Evolutionary conservation across 2,329 filamentous ascomycete species (phyloP), one percentile per base, ranked within the genome.

Genomic region (Colletotrichum eleusines): DNA sequence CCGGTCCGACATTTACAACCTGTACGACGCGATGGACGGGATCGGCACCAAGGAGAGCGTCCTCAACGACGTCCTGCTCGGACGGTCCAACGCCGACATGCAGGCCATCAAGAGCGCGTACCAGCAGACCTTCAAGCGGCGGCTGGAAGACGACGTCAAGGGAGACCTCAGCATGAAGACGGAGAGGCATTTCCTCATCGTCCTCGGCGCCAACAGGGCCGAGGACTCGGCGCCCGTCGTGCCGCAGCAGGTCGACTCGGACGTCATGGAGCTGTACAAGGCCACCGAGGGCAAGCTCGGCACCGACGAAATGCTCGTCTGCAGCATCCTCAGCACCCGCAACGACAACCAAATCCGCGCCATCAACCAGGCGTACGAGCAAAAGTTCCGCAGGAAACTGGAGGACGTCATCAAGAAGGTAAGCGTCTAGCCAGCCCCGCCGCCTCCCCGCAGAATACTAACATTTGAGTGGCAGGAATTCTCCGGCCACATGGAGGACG

Each of bases 401-500:
- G 90, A 94, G 73, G 87, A 89, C 42, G 90, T 94, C 60, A 90
- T 98, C 75, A 89, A 90, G 73, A 92, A 89, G 76, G 89, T 90
- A 79, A 81, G 84, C n/a, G n/a, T 78, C 26, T 5, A 9, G 18
- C 26, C 11, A 7, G 31, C 9, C 2, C 11, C 57, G 18, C 12
- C 1, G 2, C 20, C 42, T 14, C 42, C 31, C 31, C 35, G 23
- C 12, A 38, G 61, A 33, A 53, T 50, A 14, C 33, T 46, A 44
- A 53, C 38, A 23, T 23, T 26, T 26, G 18, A 38, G 38, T 5
- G 69, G 11, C 71, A 91, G 83, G 90, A 96, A 76, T 98, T 98
- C 81, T 93, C 91, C 0, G 95, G 95, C 0, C 95, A 98, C 78
- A 98, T 98, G 94, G 86, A 95, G 79, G 89, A 93, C 20, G 94